A percentile compares a stretch with the other conserved stretches of the same genome.
Evolutionary conservation across 768 basidiomycete species (phyloP).

Genomic region (Lentinula sp.): DNA sequence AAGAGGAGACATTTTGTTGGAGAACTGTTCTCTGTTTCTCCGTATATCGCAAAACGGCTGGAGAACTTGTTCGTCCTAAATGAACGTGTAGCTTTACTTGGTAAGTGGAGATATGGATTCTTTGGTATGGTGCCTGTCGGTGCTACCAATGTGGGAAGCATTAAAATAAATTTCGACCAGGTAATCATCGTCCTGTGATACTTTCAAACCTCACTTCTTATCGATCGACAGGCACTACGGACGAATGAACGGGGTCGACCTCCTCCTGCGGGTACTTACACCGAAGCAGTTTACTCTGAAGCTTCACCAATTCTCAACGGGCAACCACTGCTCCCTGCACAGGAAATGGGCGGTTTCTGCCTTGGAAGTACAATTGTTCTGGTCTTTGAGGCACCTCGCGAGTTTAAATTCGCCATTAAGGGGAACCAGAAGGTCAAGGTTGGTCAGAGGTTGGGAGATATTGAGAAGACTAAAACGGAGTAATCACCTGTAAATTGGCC

Average conservation of each 20-base stretch:
- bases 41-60: conserved; percentile 89
- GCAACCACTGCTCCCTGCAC: conserved; percentile 79
- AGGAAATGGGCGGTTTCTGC: conserved; percentile 98
- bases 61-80: conserved; percentile 96
- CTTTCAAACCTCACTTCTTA: not conserved
- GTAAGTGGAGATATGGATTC: conserved; percentile 93
- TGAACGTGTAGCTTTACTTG: conserved; percentile 92
- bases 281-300: conserved; percentile 85
- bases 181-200: conserved; percentile 24
- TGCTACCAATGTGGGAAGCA: conserved; percentile 96
- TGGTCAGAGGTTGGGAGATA: conserved; percentile 74
- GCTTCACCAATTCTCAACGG: conserved; percentile 82
- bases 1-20: conserved; percentile 92
- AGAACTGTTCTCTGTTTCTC: conserved; percentile 95
- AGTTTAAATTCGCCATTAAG: conserved; percentile 73
- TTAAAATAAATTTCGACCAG: conserved; percentile 93
- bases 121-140: conserved; percentile 98
- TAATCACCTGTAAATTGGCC: not conserved
- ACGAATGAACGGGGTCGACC: conserved; percentile 77
- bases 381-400: conserved; percentile 88
- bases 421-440: conserved; percentile 84
- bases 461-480: conserved; percentile 14
- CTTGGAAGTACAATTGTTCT: conserved; percentile 94
- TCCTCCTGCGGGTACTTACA: conserved; percentile 80
- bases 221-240: conserved; percentile 55